Evolutionary conservation across 768 basidiomycete species (phyloP), one percentile per base, ranked within the genome.

Genomic region (Trichaptum fuscoviolaceum): DNA sequence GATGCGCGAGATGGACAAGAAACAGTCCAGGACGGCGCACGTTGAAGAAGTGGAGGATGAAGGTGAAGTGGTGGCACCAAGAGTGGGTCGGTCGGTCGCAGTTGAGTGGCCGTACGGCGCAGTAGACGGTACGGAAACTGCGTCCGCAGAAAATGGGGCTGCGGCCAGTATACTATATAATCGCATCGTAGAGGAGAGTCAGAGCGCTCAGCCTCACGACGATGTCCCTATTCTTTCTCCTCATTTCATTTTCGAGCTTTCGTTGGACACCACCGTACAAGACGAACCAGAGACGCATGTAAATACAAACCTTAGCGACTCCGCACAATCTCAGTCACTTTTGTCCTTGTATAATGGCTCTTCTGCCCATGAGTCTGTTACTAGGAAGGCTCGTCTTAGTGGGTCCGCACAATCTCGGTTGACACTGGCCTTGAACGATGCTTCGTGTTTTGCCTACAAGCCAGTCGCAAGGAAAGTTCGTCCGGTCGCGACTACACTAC

Each of bases 361-460:
- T n/a, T n/a, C n/a, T n/a, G n/a, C n/a, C n/a, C n/a, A n/a, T n/a
- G n/a, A n/a, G n/a, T n/a, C n/a, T n/a, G n/a, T n/a, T n/a, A n/a
- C n/a, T n/a, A n/a, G n/a, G n/a, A n/a, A n/a, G n/a, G n/a, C n/a
- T n/a, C n/a, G n/a, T n/a, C 4, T 30, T 30, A 30, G 30, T 8
- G 30, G 30, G 4, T 26, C 57, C 57, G 9, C 4, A n/a, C 2
- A n/a, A n/a, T 58, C 57, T n/a, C 20, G 7, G n/a, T n/a, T 9
- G 9, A 2, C 25, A 3, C 9, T 26, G 57, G 2, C 25, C 20
- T 26, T n/a, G 57, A 4, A n/a, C 9, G 25, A n/a, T 26, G 57
- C 25, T 3, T 3, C 2, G 2, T n/a, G n/a, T 26, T 26, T 58
- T 67, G 57, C 57, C n/a, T 74, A 74, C 65, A 74, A 74, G 64